phyloP scores from a whole-genome alignment of 371 early-diverging fungal species.

The Coemansia sp. region DNA sequence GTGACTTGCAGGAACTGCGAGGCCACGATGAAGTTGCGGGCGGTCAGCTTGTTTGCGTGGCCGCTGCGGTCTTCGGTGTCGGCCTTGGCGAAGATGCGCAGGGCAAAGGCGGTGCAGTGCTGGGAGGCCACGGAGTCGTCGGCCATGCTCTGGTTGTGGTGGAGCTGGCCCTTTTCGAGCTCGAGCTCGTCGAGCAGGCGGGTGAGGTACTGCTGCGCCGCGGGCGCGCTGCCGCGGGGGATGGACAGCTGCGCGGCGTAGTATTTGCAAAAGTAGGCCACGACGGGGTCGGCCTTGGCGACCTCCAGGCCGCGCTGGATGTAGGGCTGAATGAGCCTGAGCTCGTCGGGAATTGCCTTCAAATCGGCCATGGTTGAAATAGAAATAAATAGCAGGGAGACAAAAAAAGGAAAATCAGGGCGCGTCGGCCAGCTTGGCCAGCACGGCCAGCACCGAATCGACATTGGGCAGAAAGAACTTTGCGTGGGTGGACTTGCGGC shows the following conservation, averaged over 20 bases:
- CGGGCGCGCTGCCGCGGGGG: slow-evolving; percentile 56
- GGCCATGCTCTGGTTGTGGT: slow-evolving; percentile 69
- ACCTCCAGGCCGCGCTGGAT: slow-evolving; percentile 83
- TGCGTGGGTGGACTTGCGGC: slow-evolving; percentile 95
- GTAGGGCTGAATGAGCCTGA: slow-evolving; percentile 74
- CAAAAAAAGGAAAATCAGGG: neutral
- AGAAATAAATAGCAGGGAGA: slow-evolving; percentile 5
- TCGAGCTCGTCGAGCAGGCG: slow-evolving; percentile 77
- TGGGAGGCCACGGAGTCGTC: slow-evolving; percentile 78
- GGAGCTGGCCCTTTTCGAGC: slow-evolving; percentile 64
- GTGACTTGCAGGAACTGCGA: slow-evolving; percentile 51
- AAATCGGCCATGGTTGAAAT: slow-evolving; percentile 11
- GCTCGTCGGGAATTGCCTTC: slow-evolving; percentile 60
- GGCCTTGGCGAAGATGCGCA: slow-evolving; percentile 86
- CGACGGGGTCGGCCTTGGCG: slow-evolving; percentile 71
- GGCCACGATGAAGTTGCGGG: slow-evolving; percentile 46
- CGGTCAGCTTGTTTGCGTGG: slow-evolving; percentile 62
- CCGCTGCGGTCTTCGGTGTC: slow-evolving; percentile 90
- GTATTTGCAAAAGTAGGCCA: slow-evolving; percentile 92
- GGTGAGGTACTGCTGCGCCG: slow-evolving; percentile 64
- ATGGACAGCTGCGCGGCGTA: slow-evolving; percentile 87
- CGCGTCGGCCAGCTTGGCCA: slow-evolving; percentile 25
- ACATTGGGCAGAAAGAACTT: slow-evolving; percentile 67
- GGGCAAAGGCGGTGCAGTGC: slow-evolving; percentile 87
- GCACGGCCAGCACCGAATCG: slow-evolving; percentile 38